Base-by-base conservation (phyloP, 2,329 filamentous ascomycete species). In the Aspergillus eucalypticola region DNA sequence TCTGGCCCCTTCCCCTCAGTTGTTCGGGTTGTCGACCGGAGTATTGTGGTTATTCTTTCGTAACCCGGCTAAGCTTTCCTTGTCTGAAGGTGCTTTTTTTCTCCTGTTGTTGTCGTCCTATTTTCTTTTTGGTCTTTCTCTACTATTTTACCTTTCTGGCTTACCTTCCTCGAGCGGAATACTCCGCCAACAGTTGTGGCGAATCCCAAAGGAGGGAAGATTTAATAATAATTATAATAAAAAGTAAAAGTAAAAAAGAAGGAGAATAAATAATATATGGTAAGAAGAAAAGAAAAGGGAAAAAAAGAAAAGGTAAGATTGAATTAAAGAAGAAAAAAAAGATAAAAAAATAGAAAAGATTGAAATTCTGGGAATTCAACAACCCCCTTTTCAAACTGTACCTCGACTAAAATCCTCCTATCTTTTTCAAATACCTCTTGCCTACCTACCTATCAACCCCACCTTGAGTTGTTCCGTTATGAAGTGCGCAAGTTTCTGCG, bases 51-150 rank as follows among this genome's bases (percentile, higher is more conserved):
- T 50, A 13, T 54, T 54, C 44, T 61, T 61, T 58, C 55, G 48
- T 56, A 56, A 56, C 55, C 61, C 65, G 64, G 66, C 63, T 67
- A 68, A 68, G 65, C 64, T 67, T 68, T 68, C 66, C 66, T 61
- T 64, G 63, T 66, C 58, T 59, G 60, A 54, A 21, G 27, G 48
- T 50, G 42, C 35, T 51, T 51, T 50, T 50, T 50, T 41, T 23
- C 38, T 46, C 25, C 42, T 32, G 25, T 51, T 38, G 52, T 32
- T 59, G 25, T 19, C 42, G 10, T 32, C 29, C 10, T 32, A 32
- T 11, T 32, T 35, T 35, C 11, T 35, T 35, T 32, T 32, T 15
- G 13, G 13, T 44, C 17, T 5, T 21, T 23, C 27, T 52, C 52
- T 58, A 46, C 54, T 44, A 51, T 56, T 60, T 54, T 23, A 15